Evolutionary conservation across 2,329 filamentous ascomycete genomes (phyloP).

Genomic region (Hymenoscyphus salicellus): DNA sequence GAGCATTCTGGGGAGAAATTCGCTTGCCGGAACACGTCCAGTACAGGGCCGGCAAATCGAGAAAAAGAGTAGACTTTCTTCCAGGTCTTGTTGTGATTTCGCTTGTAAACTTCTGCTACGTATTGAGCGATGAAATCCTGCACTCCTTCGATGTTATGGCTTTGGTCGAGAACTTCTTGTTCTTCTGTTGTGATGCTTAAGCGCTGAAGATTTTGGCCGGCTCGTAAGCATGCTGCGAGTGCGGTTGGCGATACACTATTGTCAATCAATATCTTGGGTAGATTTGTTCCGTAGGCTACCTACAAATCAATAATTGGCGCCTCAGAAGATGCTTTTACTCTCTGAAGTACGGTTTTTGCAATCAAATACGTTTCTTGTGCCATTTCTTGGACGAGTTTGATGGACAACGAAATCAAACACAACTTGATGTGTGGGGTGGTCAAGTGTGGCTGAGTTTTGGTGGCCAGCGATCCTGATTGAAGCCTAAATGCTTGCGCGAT

Average conservation of each 20-base stretch:
- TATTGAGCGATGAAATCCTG: slow-evolving; percentile 1
- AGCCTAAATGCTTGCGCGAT: no score
- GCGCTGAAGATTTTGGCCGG: neutral
- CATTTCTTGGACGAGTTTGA: neutral
- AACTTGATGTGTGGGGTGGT: neutral
- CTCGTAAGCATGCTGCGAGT: neutral
- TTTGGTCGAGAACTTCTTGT: neutral
- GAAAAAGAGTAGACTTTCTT: slow-evolving; percentile 4
- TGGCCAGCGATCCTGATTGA: neutral
- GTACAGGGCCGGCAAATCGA: slow-evolving; percentile 2
- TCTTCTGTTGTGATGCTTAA: neutral
- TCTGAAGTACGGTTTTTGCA: neutral
- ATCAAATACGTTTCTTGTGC: slow-evolving; percentile 4
- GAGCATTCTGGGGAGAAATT: slow-evolving; percentile 7
- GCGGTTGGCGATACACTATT: neutral
- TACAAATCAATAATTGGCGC: neutral
- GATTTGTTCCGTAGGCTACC: neutral
- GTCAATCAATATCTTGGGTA: neutral
- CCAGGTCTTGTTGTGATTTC: neutral
- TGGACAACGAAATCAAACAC: no score
- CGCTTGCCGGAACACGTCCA: neutral
- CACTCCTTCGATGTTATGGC: neutral
- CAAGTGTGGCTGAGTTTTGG: neutral
- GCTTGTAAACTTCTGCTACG: neutral
- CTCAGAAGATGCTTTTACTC: neutral